These are phyloP conservation scores for Orbilia javanica DNA, from an alignment of 2,329 filamentous ascomycete species.

Conservation along the genomic window DNA sequence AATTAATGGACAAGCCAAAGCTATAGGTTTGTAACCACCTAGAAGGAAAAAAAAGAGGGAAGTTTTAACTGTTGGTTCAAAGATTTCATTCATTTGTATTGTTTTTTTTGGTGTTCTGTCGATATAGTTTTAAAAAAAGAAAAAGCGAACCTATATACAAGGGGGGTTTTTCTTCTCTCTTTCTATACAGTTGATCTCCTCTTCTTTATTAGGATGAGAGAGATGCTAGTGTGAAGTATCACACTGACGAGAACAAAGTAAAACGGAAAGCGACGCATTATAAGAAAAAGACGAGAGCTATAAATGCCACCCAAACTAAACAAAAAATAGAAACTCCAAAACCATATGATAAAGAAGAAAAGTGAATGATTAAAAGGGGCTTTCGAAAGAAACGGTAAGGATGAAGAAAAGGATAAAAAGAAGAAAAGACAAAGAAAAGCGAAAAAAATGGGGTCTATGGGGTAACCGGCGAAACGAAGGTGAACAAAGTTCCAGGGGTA, in stretches of 20 bases:
- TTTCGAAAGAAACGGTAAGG: neutral
- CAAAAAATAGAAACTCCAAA: slow-evolving; percentile 49
- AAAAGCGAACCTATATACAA: slow-evolving; percentile 51
- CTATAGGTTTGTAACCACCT: neutral
- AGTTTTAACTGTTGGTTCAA: too few relatives aligned
- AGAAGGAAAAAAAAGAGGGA: too few relatives aligned
- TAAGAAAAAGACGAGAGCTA: neutral
- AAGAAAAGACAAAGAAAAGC: slow-evolving; percentile 59
- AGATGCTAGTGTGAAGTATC: slow-evolving; percentile 62
- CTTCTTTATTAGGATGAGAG: neutral
- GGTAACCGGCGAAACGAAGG: slow-evolving; percentile 59
- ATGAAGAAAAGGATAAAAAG: slow-evolving; percentile 57
- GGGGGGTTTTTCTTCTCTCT: slow-evolving; percentile 19
- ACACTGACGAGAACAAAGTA: slow-evolving; percentile 48
- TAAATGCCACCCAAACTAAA: slow-evolving; percentile 53
- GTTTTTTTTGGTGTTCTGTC: slow-evolving; percentile 37
- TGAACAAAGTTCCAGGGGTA: slow-evolving; percentile 58
- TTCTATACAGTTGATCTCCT: slow-evolving; percentile 47
- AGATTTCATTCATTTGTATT: neutral
- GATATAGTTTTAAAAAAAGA: slow-evolving; percentile 48
- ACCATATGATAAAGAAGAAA: slow-evolving; percentile 32
- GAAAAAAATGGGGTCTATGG: slow-evolving; percentile 60
- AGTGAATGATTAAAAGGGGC: slow-evolving; percentile 38
- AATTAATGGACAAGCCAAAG: too few relatives aligned
- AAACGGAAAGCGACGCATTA: slow-evolving; percentile 9